These are phyloP conservation scores for Pichia paraexigua DNA, from an alignment of 805 yeast genomes.

Conservation along the genomic window DNA sequence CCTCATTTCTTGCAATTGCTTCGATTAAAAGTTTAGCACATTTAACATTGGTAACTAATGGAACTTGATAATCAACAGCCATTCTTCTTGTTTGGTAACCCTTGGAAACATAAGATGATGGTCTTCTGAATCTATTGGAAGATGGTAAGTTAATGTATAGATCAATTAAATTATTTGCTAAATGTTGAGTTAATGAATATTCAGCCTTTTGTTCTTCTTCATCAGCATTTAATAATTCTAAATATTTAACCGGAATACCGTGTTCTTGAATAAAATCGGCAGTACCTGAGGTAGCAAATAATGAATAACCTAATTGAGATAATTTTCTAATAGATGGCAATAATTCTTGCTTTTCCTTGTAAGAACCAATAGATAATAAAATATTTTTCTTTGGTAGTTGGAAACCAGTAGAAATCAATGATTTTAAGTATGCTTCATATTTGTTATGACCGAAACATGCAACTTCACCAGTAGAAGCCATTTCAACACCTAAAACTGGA, in stretches of 20 bases:
- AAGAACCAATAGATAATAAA: conserved; percentile 90
- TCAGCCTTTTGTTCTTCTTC: conserved; percentile 77
- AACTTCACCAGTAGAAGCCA: conserved; percentile 99
- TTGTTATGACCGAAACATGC: conserved; percentile 95
- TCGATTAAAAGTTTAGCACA: conserved; percentile 93
- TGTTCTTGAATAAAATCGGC: conserved; percentile 97
- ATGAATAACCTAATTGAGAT: conserved; percentile 74
- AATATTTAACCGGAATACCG: conserved; percentile 86
- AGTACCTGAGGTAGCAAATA: conserved; percentile 98
- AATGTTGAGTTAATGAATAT: conserved; percentile 90
- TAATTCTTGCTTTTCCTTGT: conserved; percentile 89
- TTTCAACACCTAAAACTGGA: conserved; percentile 95
- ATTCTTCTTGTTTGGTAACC: conserved; percentile 98
- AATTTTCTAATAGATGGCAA: conserved; percentile 79
- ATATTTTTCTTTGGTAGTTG: conserved; percentile 91
- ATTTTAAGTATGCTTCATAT: conserved; percentile 94
- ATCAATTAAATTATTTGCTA: conserved; percentile 94
- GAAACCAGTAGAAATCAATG: conserved; percentile 92
- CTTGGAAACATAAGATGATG: conserved; percentile 94
- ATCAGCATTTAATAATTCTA: conserved; percentile 73
- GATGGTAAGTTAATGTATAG: conserved; percentile 95
- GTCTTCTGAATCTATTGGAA: conserved; percentile 94
- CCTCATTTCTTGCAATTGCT: conserved; percentile 70
- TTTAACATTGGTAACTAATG: conserved; percentile 94
- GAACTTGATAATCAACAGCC: conserved; percentile 99